These are phyloP conservation scores for bread wheat (Triticum aestivum) DNA, from an alignment of 176 grass and related monocot genomes.

Conservation along the genomic window DNA sequence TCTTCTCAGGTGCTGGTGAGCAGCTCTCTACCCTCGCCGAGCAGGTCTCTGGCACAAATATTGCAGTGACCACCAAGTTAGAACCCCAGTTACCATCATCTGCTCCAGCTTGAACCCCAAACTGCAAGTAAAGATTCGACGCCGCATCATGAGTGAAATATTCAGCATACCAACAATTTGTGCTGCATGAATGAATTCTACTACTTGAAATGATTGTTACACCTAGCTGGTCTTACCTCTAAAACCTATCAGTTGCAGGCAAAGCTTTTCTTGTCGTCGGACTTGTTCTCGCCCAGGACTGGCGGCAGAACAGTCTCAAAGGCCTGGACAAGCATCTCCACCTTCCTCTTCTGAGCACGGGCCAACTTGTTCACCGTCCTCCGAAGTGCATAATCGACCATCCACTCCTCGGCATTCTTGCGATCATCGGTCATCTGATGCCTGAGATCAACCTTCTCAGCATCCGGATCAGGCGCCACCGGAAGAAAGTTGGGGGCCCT, in stretches of 20 bases:
- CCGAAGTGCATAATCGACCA: slow-evolving; percentile 84
- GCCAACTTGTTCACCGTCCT: slow-evolving; percentile 62
- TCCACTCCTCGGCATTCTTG: slow-evolving; percentile 80
- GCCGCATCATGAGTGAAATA: background rate
- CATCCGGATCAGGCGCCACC: slow-evolving; percentile 44
- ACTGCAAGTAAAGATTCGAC: background rate
- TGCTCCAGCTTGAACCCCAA: slow-evolving; percentile 34
- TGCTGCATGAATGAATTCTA: background rate
- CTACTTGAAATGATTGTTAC: background rate
- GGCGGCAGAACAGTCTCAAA: slow-evolving; percentile 73
- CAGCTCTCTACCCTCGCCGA: slow-evolving; percentile 13
- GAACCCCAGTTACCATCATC: slow-evolving; percentile 25
- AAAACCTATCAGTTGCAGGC: slow-evolving; percentile 29
- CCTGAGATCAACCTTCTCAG: slow-evolving; percentile 79
- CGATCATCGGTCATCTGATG: slow-evolving; percentile 61
- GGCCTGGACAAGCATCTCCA: slow-evolving; percentile 78
- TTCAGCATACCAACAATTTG: background rate
- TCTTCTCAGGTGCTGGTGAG: slow-evolving; percentile 11
- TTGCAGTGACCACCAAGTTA: slow-evolving; percentile 54
- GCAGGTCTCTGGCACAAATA: slow-evolving; percentile 65
- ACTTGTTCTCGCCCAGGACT: background rate
- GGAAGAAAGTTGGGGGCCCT: slow-evolving; percentile 62
- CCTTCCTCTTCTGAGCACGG: slow-evolving; percentile 67
- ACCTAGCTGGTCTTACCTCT: slow-evolving; percentile 26
- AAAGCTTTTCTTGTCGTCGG: slow-evolving; percentile 34